phyloP scores from a whole-genome alignment of 805 yeast species.

The Ogataea nakhonphanomensis region DNA sequence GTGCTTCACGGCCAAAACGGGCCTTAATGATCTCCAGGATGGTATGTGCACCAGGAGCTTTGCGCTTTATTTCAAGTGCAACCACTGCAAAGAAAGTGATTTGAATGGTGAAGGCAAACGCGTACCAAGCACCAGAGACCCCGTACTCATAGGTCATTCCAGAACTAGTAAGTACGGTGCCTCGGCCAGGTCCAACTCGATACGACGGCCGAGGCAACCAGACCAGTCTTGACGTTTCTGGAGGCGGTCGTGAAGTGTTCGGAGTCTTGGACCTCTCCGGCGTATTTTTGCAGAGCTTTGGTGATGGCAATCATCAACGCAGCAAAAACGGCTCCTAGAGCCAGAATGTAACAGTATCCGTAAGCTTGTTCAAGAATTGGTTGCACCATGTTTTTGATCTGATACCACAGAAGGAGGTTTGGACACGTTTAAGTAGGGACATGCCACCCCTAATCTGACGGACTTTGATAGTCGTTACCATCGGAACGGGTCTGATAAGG shows the following conservation, averaged over 20 bases:
- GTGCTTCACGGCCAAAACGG: conserved; percentile 37
- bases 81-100: conserved; percentile 35
- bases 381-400: conserved; percentile 16
- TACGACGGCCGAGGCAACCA: conserved; percentile 41
- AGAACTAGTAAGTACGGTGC: conserved; percentile 26
- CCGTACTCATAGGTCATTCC: conserved; percentile 25
- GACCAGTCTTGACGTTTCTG: conserved; percentile 41
- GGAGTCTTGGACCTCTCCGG: conserved; percentile 39
- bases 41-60: conserved; percentile 43
- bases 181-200: conserved; percentile 38
- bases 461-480: background rate
- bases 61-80: conserved; percentile 39
- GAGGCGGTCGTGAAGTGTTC: conserved; percentile 46
- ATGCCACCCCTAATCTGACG: too few relatives aligned
- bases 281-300: conserved; percentile 33
- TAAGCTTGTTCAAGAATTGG: conserved; percentile 32
- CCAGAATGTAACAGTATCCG: conserved; percentile 40
- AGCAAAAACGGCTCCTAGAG: conserved; percentile 44
- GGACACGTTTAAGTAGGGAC: background rate
- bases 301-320: conserved; percentile 40
- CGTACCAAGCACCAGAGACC: conserved; percentile 22
- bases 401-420: background rate
- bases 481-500: background rate
- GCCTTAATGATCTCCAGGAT: conserved; percentile 36
- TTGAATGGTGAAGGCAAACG: conserved; percentile 36